Conservation (phyloP, 768 basidiomycete species). For the Chalciporus sphaerocephalus region DNA sequence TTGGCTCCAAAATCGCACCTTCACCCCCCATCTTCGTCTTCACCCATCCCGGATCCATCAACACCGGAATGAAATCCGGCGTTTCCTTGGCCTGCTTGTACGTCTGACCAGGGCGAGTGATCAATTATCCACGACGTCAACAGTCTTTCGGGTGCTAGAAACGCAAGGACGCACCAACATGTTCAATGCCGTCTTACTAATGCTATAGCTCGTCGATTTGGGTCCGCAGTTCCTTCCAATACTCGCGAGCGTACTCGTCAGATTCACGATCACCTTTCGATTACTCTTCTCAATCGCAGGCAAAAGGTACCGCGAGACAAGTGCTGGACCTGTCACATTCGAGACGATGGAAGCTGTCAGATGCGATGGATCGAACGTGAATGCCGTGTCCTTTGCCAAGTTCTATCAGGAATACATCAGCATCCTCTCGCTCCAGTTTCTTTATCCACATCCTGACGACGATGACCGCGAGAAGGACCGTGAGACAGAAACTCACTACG, state of each 20-base stretch:
- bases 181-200: slow-evolving; percentile 6
- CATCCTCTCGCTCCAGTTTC: too few species aligned
- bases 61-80: slow-evolving; percentile 42
- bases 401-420: too few species aligned
- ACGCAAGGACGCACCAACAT: not conserved
- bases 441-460: not conserved
- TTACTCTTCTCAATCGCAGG: slow-evolving; percentile 28
- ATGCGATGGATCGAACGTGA: slow-evolving; percentile 16
- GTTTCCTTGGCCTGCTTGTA: slow-evolving; percentile 1
- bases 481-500: slow-evolving; percentile 22
- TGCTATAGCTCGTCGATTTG: not conserved
- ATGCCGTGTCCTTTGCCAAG: slow-evolving; percentile 19
- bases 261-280: slow-evolving; percentile 32
- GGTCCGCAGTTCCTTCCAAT: slow-evolving; percentile 4
- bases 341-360: slow-evolving; percentile 17
- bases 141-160: too few species aligned
- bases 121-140: slow-evolving; percentile 17
- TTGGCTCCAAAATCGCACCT: slow-evolving; percentile 26
- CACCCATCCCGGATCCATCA: slow-evolving; percentile 92
- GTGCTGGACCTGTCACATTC: slow-evolving; percentile 29
- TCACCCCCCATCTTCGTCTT: slow-evolving; percentile 45
- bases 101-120: not conserved
- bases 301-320: slow-evolving; percentile 26
- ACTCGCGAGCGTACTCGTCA: slow-evolving; percentile 31
- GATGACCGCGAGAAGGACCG: too few species aligned